A percentile compares a stretch with the other conserved stretches of the same genome.
Evolutionary conservation across 2,329 filamentous ascomycete genomes (phyloP).

Genomic region (Exophiala sp.): DNA sequence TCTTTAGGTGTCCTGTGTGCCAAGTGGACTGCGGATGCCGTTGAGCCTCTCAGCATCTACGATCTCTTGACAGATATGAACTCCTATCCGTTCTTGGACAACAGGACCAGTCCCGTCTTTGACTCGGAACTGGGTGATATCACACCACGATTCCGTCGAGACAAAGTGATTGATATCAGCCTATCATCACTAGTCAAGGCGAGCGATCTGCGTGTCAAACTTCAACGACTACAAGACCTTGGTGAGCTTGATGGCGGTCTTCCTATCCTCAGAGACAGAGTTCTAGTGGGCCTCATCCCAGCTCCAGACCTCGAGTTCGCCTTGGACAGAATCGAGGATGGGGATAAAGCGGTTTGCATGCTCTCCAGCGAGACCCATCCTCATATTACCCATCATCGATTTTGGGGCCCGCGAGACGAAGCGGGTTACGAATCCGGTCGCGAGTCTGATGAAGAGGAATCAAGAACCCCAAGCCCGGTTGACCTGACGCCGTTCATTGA

Average conservation of each 20-base stretch:
- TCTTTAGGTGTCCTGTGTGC: conserved; percentile 86
- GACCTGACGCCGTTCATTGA: conserved; percentile 93
- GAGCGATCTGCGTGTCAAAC: conserved; percentile 69
- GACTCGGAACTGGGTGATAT: conserved; percentile 86
- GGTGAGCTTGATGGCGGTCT: conserved; percentile 91
- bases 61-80: conserved; percentile 96
- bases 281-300: conserved; percentile 86
- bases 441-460: conserved; percentile 57
- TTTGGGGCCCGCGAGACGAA: conserved; percentile 21
- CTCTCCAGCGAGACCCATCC: conserved; percentile 64
- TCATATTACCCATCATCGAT: conserved; percentile 38
- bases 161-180: conserved; percentile 85
- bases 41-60: conserved; percentile 88
- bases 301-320: conserved; percentile 92
- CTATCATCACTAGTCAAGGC: conserved; percentile 76
- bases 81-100: conserved; percentile 94
- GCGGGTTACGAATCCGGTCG: conserved; percentile 51
- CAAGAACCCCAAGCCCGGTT: conserved; percentile 59
- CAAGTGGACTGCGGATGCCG: conserved; percentile 97
- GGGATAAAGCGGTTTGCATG: conserved; percentile 65
- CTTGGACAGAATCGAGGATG: conserved; percentile 74
- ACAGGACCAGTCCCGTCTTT: conserved; percentile 88
- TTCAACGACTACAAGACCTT: conserved; percentile 75
- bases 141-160: conserved; percentile 67
- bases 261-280: conserved; percentile 73